phyloP scores from a whole-genome alignment of 2,329 filamentous ascomycete genomes.

The Trichophyton benhamiae region DNA sequence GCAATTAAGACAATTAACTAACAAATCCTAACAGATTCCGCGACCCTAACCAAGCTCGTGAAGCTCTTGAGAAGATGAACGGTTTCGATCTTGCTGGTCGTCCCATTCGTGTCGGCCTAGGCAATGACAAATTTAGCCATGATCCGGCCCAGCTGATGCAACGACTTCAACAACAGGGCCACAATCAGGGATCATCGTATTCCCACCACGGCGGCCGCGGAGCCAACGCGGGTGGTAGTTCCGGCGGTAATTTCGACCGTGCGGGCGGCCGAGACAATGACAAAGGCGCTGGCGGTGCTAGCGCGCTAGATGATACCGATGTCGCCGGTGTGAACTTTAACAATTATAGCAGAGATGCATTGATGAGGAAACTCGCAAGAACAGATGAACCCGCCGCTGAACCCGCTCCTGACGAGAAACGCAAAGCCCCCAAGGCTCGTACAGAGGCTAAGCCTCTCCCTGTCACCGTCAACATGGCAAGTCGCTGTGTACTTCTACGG shows the following conservation, averaged over 20 bases:
- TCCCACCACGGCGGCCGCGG: constrained; percentile 82
- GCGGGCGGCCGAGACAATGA: constrained; percentile 79
- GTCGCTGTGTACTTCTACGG: constrained; percentile 82
- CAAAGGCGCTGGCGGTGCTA: constrained; percentile 75
- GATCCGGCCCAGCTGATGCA: constrained; percentile 79
- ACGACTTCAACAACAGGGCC: constrained; percentile 72
- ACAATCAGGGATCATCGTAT: constrained; percentile 75
- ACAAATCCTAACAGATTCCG: constrained; percentile 51
- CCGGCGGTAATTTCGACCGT: constrained; percentile 70
- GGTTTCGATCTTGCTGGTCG: constrained; percentile 95
- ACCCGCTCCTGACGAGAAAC: constrained; percentile 49
- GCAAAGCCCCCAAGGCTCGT: constrained; percentile 63
- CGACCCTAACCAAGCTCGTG: constrained; percentile 79
- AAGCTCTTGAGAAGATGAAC: constrained; percentile 98
- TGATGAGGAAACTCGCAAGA: constrained; percentile 97
- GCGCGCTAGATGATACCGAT: constrained; percentile 92
- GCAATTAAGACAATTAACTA: neutral
- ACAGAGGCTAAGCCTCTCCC: constrained; percentile 66
- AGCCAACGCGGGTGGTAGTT: constrained; percentile 58
- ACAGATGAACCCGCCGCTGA: constrained; percentile 66
- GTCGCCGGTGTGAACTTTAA: constrained; percentile 98
- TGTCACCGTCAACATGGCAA: constrained; percentile 81
- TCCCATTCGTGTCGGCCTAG: constrained; percentile 94
- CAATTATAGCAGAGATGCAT: constrained; percentile 94
- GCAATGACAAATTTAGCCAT: constrained; percentile 99